A percentile compares a stretch with the other conserved stretches of the same genome.
Conservation (phyloP, 768 basidiomycete species). For the Sarcodon aspratus region DNA sequence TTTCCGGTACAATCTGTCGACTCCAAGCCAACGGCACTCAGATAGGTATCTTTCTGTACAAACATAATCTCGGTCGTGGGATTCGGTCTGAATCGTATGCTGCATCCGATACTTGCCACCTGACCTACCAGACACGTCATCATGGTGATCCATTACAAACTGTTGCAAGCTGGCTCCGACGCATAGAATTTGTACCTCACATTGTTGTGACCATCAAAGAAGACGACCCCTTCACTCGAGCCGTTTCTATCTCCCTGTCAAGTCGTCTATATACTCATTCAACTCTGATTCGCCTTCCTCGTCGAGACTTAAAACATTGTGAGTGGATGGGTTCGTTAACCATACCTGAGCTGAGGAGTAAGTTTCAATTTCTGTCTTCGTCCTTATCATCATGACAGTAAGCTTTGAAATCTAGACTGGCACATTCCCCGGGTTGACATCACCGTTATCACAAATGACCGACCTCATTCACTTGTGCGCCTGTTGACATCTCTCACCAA, state of each 20-base stretch:
- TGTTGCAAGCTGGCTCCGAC: not conserved
- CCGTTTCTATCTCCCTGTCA: no score
- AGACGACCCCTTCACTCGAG: no score
- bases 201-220: no score
- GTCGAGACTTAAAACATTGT: constrained; percentile 35
- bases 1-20: constrained; percentile 25
- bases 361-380: constrained; percentile 6
- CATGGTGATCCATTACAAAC: not conserved
- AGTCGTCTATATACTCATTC: not conserved
- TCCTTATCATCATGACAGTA: constrained; percentile 4
- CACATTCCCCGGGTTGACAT: constrained; percentile 57
- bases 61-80: not conserved
- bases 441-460: constrained; percentile 67
- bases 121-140: not conserved
- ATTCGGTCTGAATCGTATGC: constrained; percentile 2
- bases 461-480: constrained; percentile 59
- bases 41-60: constrained; percentile 21
- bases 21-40: constrained; percentile 19
- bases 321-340: constrained; percentile 56
- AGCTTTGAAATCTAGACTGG: constrained; percentile 45
- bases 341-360: constrained; percentile 49
- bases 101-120: constrained; percentile 1
- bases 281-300: constrained; percentile 32
- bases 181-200: no score
- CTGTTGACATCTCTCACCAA: constrained; percentile 48